A percentile compares a stretch with the other conserved stretches of the same genome.
These are phyloP conservation scores for Aspergillus steynii DNA, from an alignment of 495 filamentous ascomycete genomes.

Conservation along the genomic window DNA sequence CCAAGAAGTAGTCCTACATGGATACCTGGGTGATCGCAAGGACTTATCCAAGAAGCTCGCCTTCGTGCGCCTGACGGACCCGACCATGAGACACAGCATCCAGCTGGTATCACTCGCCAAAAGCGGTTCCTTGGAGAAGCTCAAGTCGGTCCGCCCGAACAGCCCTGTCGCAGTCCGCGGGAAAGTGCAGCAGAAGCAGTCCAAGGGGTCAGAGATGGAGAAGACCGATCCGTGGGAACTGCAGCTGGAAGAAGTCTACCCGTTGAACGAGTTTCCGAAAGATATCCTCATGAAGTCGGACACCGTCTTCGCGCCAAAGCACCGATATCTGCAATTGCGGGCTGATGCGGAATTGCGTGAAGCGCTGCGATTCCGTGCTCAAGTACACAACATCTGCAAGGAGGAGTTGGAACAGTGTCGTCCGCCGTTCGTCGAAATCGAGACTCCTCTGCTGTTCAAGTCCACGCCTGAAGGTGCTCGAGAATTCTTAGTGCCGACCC, in stretches of 20 bases:
- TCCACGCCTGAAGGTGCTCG: slow-evolving; percentile 94
- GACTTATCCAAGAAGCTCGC: slow-evolving; percentile 65
- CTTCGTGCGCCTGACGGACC: slow-evolving; percentile 63
- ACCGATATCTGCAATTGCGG: slow-evolving; percentile 83
- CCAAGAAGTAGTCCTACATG: slow-evolving; percentile 61
- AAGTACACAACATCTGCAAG: slow-evolving; percentile 52
- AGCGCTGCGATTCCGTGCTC: slow-evolving; percentile 60
- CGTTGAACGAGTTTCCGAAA: slow-evolving; percentile 73
- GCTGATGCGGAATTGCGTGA: slow-evolving; percentile 62
- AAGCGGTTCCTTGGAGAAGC: slow-evolving; percentile 38
- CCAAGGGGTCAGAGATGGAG: slow-evolving; percentile 26
- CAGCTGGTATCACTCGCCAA: slow-evolving; percentile 56
- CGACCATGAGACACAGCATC: slow-evolving; percentile 46
- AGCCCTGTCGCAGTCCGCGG: slow-evolving; percentile 56
- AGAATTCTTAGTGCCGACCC: slow-evolving; percentile 93
- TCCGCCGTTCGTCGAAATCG: slow-evolving; percentile 71
- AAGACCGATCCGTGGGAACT: slow-evolving; percentile 55
- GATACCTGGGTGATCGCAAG: slow-evolving; percentile 65
- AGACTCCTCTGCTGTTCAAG: slow-evolving; percentile 94
- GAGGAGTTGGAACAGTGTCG: slow-evolving; percentile 45
- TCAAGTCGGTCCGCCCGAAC: slow-evolving; percentile 50
- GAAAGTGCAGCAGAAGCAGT: slow-evolving; percentile 46
- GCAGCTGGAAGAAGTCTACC: slow-evolving; percentile 59
- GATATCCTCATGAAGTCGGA: slow-evolving; percentile 72
- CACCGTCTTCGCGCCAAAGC: slow-evolving; percentile 67